Percentiles rank a stretch among this genome's conserved stretches.
phyloP scores from a whole-genome alignment of 1,284 basidiomycete genomes.

The Neonothopanus nambi region DNA sequence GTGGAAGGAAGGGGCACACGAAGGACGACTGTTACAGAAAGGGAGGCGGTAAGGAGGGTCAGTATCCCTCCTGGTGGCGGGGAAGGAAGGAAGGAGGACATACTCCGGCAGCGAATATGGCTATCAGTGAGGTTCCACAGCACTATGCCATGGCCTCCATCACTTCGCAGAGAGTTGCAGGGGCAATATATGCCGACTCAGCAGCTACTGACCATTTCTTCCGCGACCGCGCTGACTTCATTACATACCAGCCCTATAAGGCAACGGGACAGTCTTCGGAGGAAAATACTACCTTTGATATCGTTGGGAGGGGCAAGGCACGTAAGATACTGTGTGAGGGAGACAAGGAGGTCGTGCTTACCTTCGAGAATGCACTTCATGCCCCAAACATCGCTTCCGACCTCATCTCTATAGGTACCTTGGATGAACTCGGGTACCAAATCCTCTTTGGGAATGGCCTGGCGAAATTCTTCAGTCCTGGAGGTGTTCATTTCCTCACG shows the following conservation, averaged over 20 bases:
- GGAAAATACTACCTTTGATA: neutral
- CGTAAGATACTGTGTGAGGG: neutral
- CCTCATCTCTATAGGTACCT: neutral
- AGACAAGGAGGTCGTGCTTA: neutral
- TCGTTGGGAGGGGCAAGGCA: neutral
- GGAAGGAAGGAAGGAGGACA: neutral
- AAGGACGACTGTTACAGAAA: slow-evolving; percentile 1
- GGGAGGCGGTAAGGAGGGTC: slow-evolving; percentile 9
- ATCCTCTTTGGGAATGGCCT: neutral
- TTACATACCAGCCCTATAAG: neutral
- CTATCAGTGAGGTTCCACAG: neutral
- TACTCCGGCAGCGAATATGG: neutral
- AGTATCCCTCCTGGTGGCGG: slow-evolving; percentile 5
- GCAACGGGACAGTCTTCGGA: neutral
- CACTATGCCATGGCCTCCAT: neutral
- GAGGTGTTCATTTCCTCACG: neutral
- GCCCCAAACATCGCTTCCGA: neutral
- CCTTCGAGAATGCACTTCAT: slow-evolving; percentile 4
- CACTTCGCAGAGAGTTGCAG: too few species aligned
- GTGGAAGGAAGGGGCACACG: neutral
- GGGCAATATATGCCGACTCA: neutral
- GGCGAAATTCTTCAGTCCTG: neutral
- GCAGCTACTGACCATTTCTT: slow-evolving; percentile 9
- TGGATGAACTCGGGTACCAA: neutral
- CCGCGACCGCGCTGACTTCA: neutral